phyloP scores from a whole-genome alignment of 2,329 filamentous ascomycete species.

The Aspergillus phoenicis region DNA sequence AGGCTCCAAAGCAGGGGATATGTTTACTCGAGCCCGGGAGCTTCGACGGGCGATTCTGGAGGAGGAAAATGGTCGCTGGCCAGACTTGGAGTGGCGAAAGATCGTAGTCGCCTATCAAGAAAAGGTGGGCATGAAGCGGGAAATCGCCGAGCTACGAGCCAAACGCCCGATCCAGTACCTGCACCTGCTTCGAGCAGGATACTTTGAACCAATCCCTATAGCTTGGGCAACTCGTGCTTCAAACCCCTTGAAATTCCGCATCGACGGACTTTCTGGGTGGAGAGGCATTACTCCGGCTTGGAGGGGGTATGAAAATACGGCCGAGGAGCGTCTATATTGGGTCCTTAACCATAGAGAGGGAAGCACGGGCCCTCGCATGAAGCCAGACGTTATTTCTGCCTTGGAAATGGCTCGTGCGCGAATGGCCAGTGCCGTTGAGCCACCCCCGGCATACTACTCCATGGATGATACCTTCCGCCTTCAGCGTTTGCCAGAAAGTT shows the following conservation, averaged over 20 bases:
- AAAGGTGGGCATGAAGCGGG: background rate
- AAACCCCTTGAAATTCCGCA: constrained; percentile 9
- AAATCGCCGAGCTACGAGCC: background rate
- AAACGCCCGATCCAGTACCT: constrained; percentile 4
- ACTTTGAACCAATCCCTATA: constrained; percentile 8
- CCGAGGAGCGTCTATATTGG: constrained; percentile 10
- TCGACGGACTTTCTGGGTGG: constrained; percentile 5
- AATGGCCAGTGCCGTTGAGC: constrained; percentile 9
- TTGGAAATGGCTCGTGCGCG: constrained; percentile 3
- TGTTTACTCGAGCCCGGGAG: background rate
- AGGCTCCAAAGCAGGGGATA: background rate
- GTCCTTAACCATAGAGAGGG: constrained; percentile 6
- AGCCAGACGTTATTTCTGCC: constrained; percentile 5
- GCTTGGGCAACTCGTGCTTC: constrained; percentile 2
- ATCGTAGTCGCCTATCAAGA: constrained; percentile 8
- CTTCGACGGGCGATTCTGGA: background rate
- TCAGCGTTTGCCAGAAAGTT: background rate
- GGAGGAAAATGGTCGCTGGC: constrained; percentile 8
- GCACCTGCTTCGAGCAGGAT: constrained; percentile 9
- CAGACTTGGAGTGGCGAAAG: background rate
- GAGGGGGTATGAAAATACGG: constrained; percentile 9
- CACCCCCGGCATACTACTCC: constrained; percentile 3
- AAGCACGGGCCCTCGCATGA: background rate
- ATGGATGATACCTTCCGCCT: constrained; percentile 1
- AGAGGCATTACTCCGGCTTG: constrained; percentile 7